Conservation (phyloP, 176 grass and related monocot genomes). For the Phoenix roebelenii region DNA sequence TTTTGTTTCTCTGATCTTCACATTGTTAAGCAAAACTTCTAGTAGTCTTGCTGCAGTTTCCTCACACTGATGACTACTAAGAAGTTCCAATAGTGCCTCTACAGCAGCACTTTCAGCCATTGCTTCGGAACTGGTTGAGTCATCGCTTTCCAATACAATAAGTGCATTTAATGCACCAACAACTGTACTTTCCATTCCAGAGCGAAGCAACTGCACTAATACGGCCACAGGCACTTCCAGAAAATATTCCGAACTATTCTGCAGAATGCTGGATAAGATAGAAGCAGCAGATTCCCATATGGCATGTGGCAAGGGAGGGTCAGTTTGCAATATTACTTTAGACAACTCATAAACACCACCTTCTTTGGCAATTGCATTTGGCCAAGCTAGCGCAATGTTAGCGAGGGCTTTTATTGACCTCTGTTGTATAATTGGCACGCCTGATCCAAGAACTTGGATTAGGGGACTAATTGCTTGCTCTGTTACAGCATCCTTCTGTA, state of each 20-base stretch:
- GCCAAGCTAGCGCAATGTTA: constrained; percentile 85
- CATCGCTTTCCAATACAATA: constrained; percentile 96
- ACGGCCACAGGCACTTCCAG: constrained; percentile 96
- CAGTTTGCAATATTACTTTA: constrained; percentile 85
- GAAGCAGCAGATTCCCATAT: constrained; percentile 99
- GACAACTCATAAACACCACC: constrained; percentile 95
- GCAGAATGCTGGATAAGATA: constrained; percentile 88
- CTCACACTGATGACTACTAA: constrained; percentile 93
- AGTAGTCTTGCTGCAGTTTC: constrained; percentile 97
- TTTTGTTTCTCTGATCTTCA: constrained; percentile 93
- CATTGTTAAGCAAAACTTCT: constrained; percentile 91
- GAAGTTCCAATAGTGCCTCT: constrained; percentile 80
- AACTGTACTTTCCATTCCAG: constrained; percentile 81
- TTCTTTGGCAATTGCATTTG: constrained; percentile 98
- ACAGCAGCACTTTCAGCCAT: constrained; percentile 98
- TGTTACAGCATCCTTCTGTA: constrained; percentile 80
- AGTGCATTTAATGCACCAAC: constrained; percentile 93
- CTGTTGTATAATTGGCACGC: constrained; percentile 75
- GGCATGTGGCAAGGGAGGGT: constrained; percentile 84
- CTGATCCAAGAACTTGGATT: constrained; percentile 91
- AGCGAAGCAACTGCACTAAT: constrained; percentile 80
- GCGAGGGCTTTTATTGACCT: constrained; percentile 95
- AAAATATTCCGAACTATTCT: constrained; percentile 96
- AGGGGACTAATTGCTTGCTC: constrained; percentile 86
- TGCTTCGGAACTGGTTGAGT: constrained; percentile 95